Conservation (phyloP, 2,329 filamentous ascomycete genomes). For the Didymella keratinophila region DNA sequence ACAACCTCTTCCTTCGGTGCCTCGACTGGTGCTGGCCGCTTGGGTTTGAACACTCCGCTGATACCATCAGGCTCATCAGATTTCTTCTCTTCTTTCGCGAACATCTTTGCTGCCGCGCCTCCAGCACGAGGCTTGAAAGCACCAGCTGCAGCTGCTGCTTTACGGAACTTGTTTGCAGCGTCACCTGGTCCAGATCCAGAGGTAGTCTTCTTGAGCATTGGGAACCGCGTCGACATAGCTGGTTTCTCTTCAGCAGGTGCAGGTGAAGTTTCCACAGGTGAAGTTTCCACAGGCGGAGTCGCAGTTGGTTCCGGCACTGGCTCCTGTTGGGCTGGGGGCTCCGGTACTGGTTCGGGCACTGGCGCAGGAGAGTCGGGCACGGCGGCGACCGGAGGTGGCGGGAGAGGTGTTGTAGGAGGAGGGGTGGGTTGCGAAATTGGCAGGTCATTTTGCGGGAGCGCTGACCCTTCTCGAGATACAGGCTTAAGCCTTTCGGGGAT, state of each 20-base stretch:
- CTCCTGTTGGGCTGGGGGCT: conserved; percentile 32
- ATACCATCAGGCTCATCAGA: conserved; percentile 84
- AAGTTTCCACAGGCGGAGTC: conserved; percentile 16
- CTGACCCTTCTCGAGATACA: conserved; percentile 20
- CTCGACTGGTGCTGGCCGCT: conserved; percentile 44
- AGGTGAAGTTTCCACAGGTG: not conserved
- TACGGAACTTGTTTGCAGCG: conserved; percentile 78
- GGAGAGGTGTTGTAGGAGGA: conserved; percentile 38
- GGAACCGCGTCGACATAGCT: conserved; percentile 69
- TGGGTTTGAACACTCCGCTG: conserved; percentile 83
- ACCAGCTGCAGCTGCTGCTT: conserved; percentile 72
- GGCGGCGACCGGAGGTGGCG: conserved; percentile 33
- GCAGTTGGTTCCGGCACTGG: conserved; percentile 13
- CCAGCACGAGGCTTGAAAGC: conserved; percentile 88
- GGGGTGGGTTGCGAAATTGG: conserved; percentile 30
- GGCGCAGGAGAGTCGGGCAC: conserved; percentile 23
- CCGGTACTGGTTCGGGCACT: conserved; percentile 22
- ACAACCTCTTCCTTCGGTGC: conserved; percentile 33
- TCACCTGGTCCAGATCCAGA: conserved; percentile 65
- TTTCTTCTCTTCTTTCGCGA: conserved; percentile 64
- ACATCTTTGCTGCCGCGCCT: conserved; percentile 81
- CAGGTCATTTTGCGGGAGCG: conserved; percentile 15
- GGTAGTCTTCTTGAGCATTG: conserved; percentile 86
- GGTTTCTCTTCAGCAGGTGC: conserved; percentile 50
- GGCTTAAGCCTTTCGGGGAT: conserved; percentile 42